phyloP scores from a whole-genome alignment of 352 stramenopile species.

The Pythium monospermum region DNA sequence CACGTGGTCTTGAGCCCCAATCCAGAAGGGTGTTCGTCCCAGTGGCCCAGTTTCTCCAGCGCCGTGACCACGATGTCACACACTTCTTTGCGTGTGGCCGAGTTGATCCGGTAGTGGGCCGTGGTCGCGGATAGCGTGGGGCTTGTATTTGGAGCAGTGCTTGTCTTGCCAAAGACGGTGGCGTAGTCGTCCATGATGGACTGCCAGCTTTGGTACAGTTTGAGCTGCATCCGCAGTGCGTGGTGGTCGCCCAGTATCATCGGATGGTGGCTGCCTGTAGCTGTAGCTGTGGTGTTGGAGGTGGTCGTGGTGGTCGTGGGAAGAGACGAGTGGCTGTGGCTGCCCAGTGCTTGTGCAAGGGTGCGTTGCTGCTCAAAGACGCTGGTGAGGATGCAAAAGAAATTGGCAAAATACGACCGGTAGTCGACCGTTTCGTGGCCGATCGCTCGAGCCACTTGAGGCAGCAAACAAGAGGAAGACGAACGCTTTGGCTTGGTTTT shows the following conservation, averaged over 20 bases:
- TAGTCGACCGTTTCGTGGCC: slow-evolving; percentile 46
- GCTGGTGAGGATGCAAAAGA: slow-evolving; percentile 71
- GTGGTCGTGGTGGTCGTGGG: not conserved
- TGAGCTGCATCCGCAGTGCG: slow-evolving; percentile 60
- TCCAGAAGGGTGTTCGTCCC: slow-evolving; percentile 71
- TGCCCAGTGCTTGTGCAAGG: slow-evolving; percentile 9
- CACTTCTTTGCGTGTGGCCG: slow-evolving; percentile 67
- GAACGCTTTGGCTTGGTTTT: not conserved
- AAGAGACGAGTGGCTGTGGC: slow-evolving; percentile 3
- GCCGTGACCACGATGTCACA: slow-evolving; percentile 74
- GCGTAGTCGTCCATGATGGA: slow-evolving; percentile 86
- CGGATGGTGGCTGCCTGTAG: not conserved
- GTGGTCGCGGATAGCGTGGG: slow-evolving; percentile 29
- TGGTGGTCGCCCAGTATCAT: slow-evolving; percentile 49
- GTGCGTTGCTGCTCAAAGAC: slow-evolving; percentile 51
- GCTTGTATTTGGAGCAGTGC: slow-evolving; percentile 24
- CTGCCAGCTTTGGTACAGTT: slow-evolving; percentile 78
- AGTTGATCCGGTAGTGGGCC: slow-evolving; percentile 82
- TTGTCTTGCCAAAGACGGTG: slow-evolving; percentile 66
- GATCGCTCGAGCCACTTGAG: not conserved
- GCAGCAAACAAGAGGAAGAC: no score
- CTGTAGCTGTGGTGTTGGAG: not conserved
- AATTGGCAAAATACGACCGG: slow-evolving; percentile 54
- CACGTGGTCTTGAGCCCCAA: slow-evolving; percentile 86
- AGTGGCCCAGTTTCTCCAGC: slow-evolving; percentile 48